These are phyloP conservation scores for Metschnikowia kunwiensis DNA, from an alignment of 805 yeast species.

Conservation along the genomic window DNA sequence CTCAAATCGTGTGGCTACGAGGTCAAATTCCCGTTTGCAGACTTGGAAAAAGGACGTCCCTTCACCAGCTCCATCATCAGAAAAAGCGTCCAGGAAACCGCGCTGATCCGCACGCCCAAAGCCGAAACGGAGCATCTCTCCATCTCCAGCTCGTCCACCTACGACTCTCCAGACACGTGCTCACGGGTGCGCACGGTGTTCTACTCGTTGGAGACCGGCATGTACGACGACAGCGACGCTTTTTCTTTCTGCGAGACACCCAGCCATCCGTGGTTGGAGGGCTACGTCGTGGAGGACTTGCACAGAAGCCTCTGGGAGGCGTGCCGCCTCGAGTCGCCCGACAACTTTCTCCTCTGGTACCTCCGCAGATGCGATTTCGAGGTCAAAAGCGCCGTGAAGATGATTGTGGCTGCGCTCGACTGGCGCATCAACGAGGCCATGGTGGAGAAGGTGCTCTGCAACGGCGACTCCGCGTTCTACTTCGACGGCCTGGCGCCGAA, in stretches of 20 bases:
- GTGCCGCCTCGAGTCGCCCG: constrained; percentile 11
- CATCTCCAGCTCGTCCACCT: no score
- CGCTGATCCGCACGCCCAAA: no score
- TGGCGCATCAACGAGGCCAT: constrained; percentile 10
- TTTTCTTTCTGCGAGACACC: neutral
- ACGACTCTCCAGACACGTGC: no score
- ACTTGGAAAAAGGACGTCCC: no score
- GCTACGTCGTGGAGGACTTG: constrained; percentile 13
- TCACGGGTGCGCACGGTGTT: neutral
- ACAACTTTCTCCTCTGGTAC: constrained; percentile 12
- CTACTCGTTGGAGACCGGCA: neutral
- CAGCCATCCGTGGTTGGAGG: constrained; percentile 2
- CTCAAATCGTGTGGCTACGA: constrained; percentile 16
- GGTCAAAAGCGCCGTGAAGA: constrained; percentile 5
- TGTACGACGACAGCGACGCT: neutral
- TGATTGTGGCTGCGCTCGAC: constrained; percentile 12
- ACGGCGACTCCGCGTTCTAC: constrained; percentile 12
- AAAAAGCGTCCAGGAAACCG: no score
- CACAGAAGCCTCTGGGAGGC: constrained; percentile 15
- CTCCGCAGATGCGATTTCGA: constrained; percentile 10
- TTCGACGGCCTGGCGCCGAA: constrained; percentile 2
- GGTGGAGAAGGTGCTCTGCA: constrained; percentile 10
- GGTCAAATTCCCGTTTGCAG: neutral
- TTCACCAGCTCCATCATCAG: no score
- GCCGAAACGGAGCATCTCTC: no score